phyloP scores from a whole-genome alignment of 202 grass and related monocot genomes.

The Carex sylvatica region DNA sequence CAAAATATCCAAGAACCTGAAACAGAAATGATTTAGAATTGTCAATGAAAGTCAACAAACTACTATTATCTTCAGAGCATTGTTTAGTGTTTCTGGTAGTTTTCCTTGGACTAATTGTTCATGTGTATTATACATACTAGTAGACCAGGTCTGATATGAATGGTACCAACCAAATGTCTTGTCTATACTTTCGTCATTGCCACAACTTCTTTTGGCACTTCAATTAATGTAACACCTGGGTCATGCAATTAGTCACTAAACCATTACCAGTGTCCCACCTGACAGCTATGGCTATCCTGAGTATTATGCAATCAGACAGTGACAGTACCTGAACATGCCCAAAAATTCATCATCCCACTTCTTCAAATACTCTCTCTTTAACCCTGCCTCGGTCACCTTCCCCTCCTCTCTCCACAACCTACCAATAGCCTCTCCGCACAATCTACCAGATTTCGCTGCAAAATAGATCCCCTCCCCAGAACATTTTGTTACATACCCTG shows the following conservation, averaged over 20 bases:
- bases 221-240: neutral
- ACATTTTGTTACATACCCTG: conserved; percentile 84
- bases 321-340: conserved; percentile 78
- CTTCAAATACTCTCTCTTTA: conserved; percentile 62
- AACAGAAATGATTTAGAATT: neutral
- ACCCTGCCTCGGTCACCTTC: conserved; percentile 54
- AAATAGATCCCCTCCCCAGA: conserved; percentile 98
- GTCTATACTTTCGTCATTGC: neutral
- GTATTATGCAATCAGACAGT: neutral
- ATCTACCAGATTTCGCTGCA: conserved; percentile 83
- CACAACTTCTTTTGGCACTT: neutral
- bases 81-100: neutral
- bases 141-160: neutral
- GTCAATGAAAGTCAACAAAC: neutral
- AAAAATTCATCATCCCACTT: conserved; percentile 88
- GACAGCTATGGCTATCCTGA: neutral
- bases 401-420: conserved; percentile 62
- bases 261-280: neutral
- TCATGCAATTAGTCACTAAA: neutral
- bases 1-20: conserved; percentile 74
- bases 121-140: neutral
- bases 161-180: neutral
- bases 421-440: conserved; percentile 75
- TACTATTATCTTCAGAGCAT: neutral
- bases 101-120: neutral